Evolutionary conservation across 106 monocot genomes (phyloP).

Genomic region (Dioscorea zingiberensis): DNA sequence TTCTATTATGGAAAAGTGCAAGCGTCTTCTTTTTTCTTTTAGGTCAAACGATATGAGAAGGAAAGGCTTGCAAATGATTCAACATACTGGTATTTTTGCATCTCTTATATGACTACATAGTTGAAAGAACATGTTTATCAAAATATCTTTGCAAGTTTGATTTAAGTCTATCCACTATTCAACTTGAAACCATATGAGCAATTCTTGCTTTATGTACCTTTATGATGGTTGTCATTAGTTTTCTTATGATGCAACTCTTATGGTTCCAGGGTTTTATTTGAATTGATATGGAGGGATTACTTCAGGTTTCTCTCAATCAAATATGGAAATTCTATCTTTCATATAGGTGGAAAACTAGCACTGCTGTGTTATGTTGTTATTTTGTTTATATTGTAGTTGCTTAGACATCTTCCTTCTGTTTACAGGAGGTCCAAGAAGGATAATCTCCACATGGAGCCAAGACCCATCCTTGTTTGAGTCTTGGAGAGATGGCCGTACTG

Average conservation of each 20-base stretch:
- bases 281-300: conserved; percentile 98
- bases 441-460: conserved; percentile 73
- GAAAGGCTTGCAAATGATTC: conserved; percentile 83
- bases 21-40: not conserved
- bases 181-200: too few species aligned
- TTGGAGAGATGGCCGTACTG: conserved; percentile 90
- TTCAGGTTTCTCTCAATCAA: conserved; percentile 88
- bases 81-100: conserved; percentile 75
- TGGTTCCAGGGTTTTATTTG: conserved; percentile 87
- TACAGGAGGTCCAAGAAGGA: conserved; percentile 82
- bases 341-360: conserved; percentile 48
- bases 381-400: not conserved
- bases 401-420: not conserved
- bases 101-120: not conserved
- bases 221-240: not conserved
- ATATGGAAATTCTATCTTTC: conserved; percentile 87
- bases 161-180: too few species aligned
- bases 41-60: conserved; percentile 95
- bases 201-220: not conserved
- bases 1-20: too few species aligned
- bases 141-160: not conserved
- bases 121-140: not conserved
- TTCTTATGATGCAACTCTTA: conserved; percentile 10
- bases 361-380: not conserved
- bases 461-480: conserved; percentile 60